Evolutionary conservation across 306 rosid genomes (phyloP).

Genomic region (Medicago lupulina): DNA sequence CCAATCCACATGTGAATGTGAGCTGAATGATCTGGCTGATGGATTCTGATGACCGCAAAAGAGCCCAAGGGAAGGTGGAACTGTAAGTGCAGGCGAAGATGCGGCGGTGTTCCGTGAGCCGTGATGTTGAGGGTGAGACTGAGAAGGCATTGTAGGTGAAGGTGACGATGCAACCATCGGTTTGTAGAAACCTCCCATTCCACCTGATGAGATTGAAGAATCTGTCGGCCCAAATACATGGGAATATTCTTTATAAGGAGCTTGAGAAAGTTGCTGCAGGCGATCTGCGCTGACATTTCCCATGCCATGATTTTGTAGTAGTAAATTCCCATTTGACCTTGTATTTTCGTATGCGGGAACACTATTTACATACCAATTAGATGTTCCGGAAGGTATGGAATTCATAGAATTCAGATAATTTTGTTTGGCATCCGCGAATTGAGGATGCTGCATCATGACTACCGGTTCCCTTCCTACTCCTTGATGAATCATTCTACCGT

Average conservation of each 20-base stretch:
- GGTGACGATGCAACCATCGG: conserved; percentile 52
- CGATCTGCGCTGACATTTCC: conserved; percentile 23
- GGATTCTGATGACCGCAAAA: conserved; percentile 64
- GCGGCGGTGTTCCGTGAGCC: conserved; percentile 57
- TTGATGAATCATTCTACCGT: conserved; percentile 56
- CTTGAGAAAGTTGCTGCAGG: conserved; percentile 62
- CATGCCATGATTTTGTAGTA: conserved; percentile 50
- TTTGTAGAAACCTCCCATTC: conserved; percentile 54
- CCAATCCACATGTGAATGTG: conserved; percentile 71
- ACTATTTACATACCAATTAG: conserved; percentile 61
- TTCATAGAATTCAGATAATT: conserved; percentile 51
- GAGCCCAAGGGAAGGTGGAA: conserved; percentile 81
- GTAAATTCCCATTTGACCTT: conserved; percentile 59
- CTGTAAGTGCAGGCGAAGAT: conserved; percentile 55
- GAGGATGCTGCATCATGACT: conserved; percentile 72
- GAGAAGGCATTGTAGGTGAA: conserved; percentile 36
- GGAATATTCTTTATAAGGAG: conserved; percentile 48
- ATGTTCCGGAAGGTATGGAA: conserved; percentile 57
- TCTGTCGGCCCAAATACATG: conserved; percentile 46
- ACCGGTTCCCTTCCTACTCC: conserved; percentile 66
- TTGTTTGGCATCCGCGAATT: conserved; percentile 58
- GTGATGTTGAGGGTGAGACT: conserved; percentile 44
- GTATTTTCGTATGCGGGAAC: conserved; percentile 44
- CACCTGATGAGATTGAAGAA: conserved; percentile 44
- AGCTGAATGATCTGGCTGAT: conserved; percentile 58